phyloP scores from a whole-genome alignment of 352 stramenopile species.

The Blastocystis sp. region DNA sequence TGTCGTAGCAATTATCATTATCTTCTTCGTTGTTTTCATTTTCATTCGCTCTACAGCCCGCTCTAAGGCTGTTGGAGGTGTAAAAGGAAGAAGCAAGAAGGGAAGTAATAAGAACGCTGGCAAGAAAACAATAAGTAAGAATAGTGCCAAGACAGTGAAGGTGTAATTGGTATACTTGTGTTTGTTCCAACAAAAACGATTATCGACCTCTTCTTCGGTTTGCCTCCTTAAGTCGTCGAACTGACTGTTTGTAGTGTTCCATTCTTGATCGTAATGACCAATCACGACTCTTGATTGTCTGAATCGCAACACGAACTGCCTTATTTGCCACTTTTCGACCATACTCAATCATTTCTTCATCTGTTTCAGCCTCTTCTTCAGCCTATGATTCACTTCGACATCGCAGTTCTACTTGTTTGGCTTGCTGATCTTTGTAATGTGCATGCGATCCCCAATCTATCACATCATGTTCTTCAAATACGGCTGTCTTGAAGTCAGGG shows the following conservation, averaged over 20 bases:
- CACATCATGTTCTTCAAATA: background rate
- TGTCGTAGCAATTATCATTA: background rate
- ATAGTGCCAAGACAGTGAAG: background rate
- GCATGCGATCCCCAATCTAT: background rate
- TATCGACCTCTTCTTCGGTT: background rate
- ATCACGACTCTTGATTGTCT: background rate
- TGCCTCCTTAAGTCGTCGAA: slow-evolving; percentile 1
- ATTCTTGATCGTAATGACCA: slow-evolving; percentile 3
- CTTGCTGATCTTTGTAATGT: slow-evolving; percentile 7
- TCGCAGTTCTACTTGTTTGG: background rate
- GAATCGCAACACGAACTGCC: background rate
- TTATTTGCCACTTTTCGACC: slow-evolving; percentile 21
- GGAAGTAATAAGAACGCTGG: background rate
- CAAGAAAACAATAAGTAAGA: background rate
- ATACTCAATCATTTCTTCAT: slow-evolving; percentile 48
- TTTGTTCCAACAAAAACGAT: too few relatives aligned
- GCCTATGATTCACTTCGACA: background rate
- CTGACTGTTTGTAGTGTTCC: slow-evolving; percentile 7
- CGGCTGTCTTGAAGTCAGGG: background rate
- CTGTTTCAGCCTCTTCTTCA: slow-evolving; percentile 38
- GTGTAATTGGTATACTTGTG: background rate
- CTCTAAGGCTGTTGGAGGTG: slow-evolving; percentile 10
- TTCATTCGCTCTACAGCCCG: background rate
- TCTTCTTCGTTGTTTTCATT: background rate
- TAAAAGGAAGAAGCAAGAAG: slow-evolving; percentile 2